Evolutionary conservation across 768 basidiomycete genomes (phyloP).

Genomic region (Leccinum imitatum): DNA sequence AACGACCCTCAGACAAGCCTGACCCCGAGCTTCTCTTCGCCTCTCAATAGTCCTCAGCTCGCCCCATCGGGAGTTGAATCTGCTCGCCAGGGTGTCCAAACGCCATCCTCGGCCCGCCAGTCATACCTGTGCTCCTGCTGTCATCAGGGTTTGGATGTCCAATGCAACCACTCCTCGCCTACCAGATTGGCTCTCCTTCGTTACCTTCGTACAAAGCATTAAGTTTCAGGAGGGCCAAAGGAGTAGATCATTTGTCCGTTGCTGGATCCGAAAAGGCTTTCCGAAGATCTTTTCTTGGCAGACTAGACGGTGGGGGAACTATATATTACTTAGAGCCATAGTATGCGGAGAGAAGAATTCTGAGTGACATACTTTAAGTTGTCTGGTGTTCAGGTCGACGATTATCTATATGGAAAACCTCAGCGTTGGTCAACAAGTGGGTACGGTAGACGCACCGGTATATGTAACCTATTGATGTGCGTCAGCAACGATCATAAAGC

Average conservation of each 20-base stretch:
- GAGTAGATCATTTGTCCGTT: constrained; percentile 11
- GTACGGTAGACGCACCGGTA: too few relatives aligned
- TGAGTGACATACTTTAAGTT: not conserved
- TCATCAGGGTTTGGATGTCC: not conserved
- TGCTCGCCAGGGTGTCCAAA: not conserved
- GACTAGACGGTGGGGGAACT: not conserved
- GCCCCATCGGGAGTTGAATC: not conserved
- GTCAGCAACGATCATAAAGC: too few relatives aligned
- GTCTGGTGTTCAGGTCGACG: not conserved
- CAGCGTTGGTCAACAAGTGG: too few relatives aligned
- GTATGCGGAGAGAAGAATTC: too few relatives aligned
- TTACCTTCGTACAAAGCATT: constrained; percentile 14
- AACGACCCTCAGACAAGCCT: not conserved
- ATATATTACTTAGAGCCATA: not conserved
- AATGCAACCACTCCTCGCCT: constrained; percentile 6
- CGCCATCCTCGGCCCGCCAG: not conserved
- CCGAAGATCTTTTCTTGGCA: not conserved
- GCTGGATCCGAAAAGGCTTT: not conserved
- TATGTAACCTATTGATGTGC: too few relatives aligned
- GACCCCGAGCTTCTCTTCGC: not conserved
- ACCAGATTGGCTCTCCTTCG: constrained; percentile 12
- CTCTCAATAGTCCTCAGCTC: not conserved
- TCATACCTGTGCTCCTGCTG: constrained; percentile 18
- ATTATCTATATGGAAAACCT: too few relatives aligned
- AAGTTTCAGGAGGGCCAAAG: not conserved